Evolutionary conservation across 805 yeast species (phyloP), one percentile per base, ranked within the genome.

Genomic region (Pichia nakasei): DNA sequence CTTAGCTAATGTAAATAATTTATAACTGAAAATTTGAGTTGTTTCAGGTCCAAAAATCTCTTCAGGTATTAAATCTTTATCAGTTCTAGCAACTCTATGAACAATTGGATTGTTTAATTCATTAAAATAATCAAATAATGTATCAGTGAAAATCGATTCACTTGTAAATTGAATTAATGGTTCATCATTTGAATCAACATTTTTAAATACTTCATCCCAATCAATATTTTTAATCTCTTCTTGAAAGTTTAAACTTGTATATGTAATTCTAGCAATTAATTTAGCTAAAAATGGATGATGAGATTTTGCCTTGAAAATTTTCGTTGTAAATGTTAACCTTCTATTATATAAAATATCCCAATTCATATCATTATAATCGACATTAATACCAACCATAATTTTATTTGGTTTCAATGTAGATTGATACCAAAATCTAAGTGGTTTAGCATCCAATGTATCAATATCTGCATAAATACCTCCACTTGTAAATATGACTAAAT

Each of bases 381-480:
- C 41, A 22, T 51, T 51, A 29, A 61, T 49, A 26, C 64, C 66
- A 35, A 60, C 57, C 53, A 56, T 49, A 22, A 61, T 45, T 41
- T 50, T 56, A 46, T 45, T 13, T 44, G 48, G 48, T 48, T 53
- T 48, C 21, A 48, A 40, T 20, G 36, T 39, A 11, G 64, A 55
- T 32, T 53, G 47, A 41, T 54, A 53, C 66, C 66, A 62, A 44
- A 39, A 53, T 48, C 49, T 55, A 19, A 62, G 42, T 1, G 80
- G 80, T 46, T 70, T 76, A 42, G 72, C 65, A 22, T 78, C 72
- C 46, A 62, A 65, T 0, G 82, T 77, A 55, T 78, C 84, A 31
- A 77, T 73, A 55, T 78, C 83, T 4, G 81, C 72, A 52, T 78
- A 78, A 12, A 75, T 69, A n/a, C 84, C 84, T 38, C 84, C 84